Evolutionary conservation across 129 eudicot species (phyloP).

Genomic region (Arctium lappa): DNA sequence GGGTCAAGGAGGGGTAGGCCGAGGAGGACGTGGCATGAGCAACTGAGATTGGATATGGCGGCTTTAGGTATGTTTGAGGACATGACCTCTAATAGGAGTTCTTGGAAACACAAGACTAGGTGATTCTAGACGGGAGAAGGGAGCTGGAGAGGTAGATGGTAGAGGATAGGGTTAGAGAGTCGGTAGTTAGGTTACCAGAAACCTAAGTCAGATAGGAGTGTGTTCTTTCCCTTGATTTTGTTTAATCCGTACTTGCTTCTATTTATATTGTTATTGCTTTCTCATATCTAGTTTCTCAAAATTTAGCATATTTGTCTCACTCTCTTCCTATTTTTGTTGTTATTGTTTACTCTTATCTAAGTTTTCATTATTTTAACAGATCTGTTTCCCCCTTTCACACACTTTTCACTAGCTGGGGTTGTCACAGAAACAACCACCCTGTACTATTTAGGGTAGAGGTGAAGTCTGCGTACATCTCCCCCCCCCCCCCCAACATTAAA

Average conservation of each 20-base stretch:
- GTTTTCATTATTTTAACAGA: not conserved
- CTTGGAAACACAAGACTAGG: not conserved
- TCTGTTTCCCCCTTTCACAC: too few relatives aligned
- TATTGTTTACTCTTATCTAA: not conserved
- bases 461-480: too few relatives aligned
- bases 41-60: not conserved
- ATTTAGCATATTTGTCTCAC: not conserved
- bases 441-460: not conserved
- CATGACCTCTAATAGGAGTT: not conserved
- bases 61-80: not conserved
- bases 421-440: not conserved
- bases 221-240: not conserved
- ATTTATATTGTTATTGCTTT: not conserved
- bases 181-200: not conserved
- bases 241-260: not conserved
- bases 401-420: not conserved
- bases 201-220: not conserved
- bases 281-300: not conserved
- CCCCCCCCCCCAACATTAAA: not conserved
- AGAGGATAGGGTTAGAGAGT: not conserved
- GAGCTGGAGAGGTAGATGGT: not conserved
- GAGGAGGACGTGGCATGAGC: not conserved
- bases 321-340: not conserved
- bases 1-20: not conserved
- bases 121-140: not conserved